Evolutionary conservation across 129 eudicot species (phyloP).

Genomic region (Dittrichia graveolens): DNA sequence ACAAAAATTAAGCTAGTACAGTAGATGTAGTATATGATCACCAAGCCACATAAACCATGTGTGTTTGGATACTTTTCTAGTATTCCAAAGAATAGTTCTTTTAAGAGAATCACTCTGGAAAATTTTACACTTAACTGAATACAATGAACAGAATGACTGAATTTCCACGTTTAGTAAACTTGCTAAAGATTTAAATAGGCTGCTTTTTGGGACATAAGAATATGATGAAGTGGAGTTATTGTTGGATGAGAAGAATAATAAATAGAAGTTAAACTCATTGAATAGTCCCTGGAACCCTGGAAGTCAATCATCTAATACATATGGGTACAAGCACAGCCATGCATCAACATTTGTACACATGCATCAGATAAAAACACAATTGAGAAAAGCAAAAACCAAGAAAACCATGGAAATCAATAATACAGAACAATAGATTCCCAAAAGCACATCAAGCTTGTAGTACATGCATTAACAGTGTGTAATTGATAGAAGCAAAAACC

Average conservation of each 20-base stretch:
- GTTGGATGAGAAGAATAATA: not conserved
- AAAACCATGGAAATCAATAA: no score
- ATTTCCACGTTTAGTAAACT: not conserved
- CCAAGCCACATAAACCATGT: not conserved
- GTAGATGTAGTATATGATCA: not conserved
- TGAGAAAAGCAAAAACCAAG: no score
- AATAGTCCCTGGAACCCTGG: not conserved
- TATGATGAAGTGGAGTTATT: not conserved
- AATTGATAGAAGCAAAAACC: conserved; percentile 12
- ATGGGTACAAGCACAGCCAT: conserved; percentile 10
- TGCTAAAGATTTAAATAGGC: not conserved
- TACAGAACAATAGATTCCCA: not conserved
- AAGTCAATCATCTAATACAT: conserved; percentile 10
- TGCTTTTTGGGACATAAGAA: conserved; percentile 21
- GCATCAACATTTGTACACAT: not conserved
- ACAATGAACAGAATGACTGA: conserved; percentile 1
- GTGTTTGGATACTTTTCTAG: not conserved
- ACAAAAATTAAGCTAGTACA: not conserved
- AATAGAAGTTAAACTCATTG: not conserved
- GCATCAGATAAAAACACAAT: no score
- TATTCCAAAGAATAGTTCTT: not conserved
- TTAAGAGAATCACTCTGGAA: not conserved
- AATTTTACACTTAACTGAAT: not conserved
- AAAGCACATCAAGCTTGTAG: conserved; percentile 10
- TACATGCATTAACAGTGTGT: conserved; percentile 22